These are phyloP conservation scores for Cinchona pubescens DNA, from an alignment of 257 asterid species.

Conservation along the genomic window DNA sequence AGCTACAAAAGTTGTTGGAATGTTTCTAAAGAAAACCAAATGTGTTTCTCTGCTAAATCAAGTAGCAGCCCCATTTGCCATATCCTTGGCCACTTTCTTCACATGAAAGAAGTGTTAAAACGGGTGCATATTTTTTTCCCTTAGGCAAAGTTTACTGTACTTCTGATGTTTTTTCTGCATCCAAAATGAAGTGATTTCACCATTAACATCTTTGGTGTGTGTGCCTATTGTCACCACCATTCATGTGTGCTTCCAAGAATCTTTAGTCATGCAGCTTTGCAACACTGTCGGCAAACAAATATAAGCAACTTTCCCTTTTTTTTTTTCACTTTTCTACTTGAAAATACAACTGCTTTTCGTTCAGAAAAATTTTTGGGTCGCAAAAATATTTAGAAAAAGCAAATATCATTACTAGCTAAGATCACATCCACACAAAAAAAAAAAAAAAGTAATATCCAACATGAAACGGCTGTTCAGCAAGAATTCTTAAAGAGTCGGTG, in stretches of 20 bases:
- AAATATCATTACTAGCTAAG: too few species aligned
- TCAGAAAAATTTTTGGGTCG: too few species aligned
- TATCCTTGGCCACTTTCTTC: constrained; percentile 30
- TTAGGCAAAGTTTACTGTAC: neutral
- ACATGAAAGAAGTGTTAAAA: constrained; percentile 20
- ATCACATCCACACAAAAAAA: too few species aligned
- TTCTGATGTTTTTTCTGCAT: neutral
- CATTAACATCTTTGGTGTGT: neutral
- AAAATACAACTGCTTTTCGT: neutral
- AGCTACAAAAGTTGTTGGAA: constrained; percentile 43
- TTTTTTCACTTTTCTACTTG: neutral
- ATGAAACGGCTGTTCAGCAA: neutral
- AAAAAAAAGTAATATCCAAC: neutral
- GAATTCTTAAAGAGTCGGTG: neutral
- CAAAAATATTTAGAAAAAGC: neutral
- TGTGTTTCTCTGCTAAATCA: constrained; percentile 25
- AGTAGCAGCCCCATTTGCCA: constrained; percentile 39
- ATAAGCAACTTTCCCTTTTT: too few species aligned
- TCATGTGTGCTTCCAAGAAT: neutral
- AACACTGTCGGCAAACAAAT: neutral
- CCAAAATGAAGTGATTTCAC: constrained; percentile 9
- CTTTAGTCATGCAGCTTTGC: neutral
- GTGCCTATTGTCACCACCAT: neutral
- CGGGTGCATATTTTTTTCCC: constrained; percentile 4
- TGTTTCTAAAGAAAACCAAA: constrained; percentile 29